Evolutionary conservation across 192 early-diverging fungal genomes (phyloP).

Genomic region (Linnemannia hyalina): DNA sequence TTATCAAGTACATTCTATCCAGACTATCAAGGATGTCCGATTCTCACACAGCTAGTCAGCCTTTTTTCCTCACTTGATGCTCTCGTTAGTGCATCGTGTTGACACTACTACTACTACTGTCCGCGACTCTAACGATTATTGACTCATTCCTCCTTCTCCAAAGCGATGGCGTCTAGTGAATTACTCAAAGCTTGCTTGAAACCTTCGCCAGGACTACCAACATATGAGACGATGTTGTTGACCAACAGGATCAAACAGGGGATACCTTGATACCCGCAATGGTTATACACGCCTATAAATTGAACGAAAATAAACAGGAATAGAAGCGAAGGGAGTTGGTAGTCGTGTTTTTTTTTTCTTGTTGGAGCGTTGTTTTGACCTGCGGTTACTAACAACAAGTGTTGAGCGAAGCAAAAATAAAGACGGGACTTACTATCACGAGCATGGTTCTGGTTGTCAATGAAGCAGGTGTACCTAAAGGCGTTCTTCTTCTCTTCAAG

Average conservation of each 20-base stretch:
- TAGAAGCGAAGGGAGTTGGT: background rate
- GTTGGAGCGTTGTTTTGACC: too few species aligned
- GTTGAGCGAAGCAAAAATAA: background rate
- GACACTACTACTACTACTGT: too few species aligned
- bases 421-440: background rate
- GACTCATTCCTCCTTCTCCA: slow-evolving; percentile 27
- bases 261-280: slow-evolving; percentile 21
- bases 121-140: background rate
- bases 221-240: slow-evolving; percentile 25
- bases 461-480: background rate
- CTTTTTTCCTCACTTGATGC: background rate
- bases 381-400: background rate
- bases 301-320: background rate
- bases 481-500: background rate
- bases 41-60: background rate
- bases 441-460: background rate
- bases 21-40: too few species aligned
- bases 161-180: slow-evolving; percentile 6
- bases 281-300: slow-evolving; percentile 23
- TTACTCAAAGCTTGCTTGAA: slow-evolving; percentile 19
- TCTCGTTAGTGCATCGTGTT: too few species aligned
- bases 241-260: slow-evolving; percentile 38
- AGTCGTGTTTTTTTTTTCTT: background rate
- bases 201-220: background rate
- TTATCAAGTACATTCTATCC: too few species aligned